These are phyloP conservation scores for Monotropa hypopitys DNA, from an alignment of 179 eudicot genomes.

Conservation along the genomic window DNA sequence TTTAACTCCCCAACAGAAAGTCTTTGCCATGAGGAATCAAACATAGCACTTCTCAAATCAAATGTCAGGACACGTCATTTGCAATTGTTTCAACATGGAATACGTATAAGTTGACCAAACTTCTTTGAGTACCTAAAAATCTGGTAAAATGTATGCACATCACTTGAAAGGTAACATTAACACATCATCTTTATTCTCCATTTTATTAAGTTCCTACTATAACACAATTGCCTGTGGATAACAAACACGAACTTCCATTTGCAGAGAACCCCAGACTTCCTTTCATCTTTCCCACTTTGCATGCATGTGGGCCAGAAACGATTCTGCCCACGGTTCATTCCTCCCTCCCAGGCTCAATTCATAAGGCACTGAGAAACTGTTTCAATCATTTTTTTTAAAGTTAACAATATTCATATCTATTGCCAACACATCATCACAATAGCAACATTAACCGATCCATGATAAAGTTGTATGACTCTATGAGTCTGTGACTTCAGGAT, in stretches of 20 bases:
- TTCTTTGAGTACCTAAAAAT: background rate
- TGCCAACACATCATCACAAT: background rate
- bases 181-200: background rate
- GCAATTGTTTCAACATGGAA: background rate
- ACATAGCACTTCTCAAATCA: background rate
- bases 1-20: background rate
- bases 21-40: background rate
- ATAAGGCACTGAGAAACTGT: conserved; percentile 83
- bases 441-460: background rate
- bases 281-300: conserved; percentile 53
- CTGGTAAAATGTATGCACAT: background rate
- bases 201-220: conserved; percentile 11
- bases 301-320: conserved; percentile 36
- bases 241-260: conserved; percentile 62
- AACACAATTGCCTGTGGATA: conserved; percentile 76
- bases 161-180: background rate
- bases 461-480: background rate
- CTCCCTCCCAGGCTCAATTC: conserved; percentile 67
- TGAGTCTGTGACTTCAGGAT: background rate
- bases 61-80: background rate
- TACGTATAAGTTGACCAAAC: background rate
- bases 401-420: background rate
- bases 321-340: conserved; percentile 69
- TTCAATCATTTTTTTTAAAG: conserved; percentile 8
- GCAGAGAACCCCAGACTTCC: conserved; percentile 56